phyloP scores from a whole-genome alignment of 169 alveolate species.

The Plasmodium gonderi region DNA sequence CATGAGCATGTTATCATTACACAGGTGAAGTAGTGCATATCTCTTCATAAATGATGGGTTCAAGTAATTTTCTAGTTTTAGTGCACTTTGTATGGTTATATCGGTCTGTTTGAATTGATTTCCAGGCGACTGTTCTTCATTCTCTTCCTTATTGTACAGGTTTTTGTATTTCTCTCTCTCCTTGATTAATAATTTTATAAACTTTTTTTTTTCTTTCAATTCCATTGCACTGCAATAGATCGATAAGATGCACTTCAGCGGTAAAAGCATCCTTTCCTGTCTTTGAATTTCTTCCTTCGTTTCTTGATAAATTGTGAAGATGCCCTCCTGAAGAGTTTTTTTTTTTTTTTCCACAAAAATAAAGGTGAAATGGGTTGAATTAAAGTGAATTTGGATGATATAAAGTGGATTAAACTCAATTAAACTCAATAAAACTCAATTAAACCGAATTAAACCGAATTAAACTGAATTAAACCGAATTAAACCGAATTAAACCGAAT shows the following conservation, averaged over 20 bases:
- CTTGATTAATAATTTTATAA: slow-evolving; percentile 16
- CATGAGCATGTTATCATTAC: slow-evolving; percentile 47
- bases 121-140: background rate
- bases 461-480: no score
- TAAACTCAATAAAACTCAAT: no score
- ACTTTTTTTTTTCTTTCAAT: slow-evolving; percentile 3
- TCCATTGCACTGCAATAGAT: slow-evolving; percentile 10
- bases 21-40: slow-evolving; percentile 14
- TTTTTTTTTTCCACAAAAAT: no score
- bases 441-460: no score
- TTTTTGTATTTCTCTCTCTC: background rate
- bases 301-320: background rate
- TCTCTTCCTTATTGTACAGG: background rate
- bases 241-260: slow-evolving; percentile 8
- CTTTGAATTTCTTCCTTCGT: background rate
- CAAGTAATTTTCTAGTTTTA: background rate
- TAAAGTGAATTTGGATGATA: no score
- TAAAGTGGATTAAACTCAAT: no score
- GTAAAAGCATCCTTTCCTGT: background rate
- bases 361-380: no score
- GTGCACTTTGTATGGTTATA: background rate
- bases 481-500: no score
- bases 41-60: background rate
- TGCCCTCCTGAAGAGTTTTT: no score
- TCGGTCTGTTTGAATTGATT: background rate